Conservation (phyloP, 192 early-diverging fungal genomes). For the Backusella parvicylindrica region DNA sequence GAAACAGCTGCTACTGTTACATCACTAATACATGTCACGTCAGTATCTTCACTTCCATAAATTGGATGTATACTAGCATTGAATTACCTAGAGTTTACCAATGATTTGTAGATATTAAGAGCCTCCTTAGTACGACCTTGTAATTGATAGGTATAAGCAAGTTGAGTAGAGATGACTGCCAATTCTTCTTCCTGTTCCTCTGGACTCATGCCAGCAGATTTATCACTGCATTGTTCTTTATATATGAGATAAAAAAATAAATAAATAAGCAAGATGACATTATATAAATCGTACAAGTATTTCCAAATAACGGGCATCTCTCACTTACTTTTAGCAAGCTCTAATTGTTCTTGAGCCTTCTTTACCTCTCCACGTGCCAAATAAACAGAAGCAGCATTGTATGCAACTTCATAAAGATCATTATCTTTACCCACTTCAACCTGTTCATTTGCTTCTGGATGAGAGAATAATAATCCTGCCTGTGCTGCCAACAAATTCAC, state of each 20-base stretch:
- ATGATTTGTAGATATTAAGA: slow-evolving; percentile 52
- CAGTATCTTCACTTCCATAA: neutral
- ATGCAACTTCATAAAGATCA: slow-evolving; percentile 56
- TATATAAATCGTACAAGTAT: neutral
- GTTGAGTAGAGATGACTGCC: slow-evolving; percentile 57
- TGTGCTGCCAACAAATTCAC: slow-evolving; percentile 25
- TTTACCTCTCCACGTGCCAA: slow-evolving; percentile 52
- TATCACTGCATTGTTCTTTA: slow-evolving; percentile 17
- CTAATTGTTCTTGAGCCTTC: slow-evolving; percentile 49
- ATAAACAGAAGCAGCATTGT: slow-evolving; percentile 60
- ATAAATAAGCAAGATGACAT: neutral
- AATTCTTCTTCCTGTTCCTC: slow-evolving; percentile 66
- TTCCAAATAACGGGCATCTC: too few relatives aligned
- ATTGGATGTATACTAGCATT: neutral
- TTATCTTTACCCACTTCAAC: slow-evolving; percentile 27
- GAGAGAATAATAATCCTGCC: slow-evolving; percentile 13
- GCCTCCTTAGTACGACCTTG: slow-evolving; percentile 51
- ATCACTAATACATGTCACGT: slow-evolving; percentile 38
- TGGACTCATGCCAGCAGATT: slow-evolving; percentile 32
- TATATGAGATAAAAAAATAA: neutral
- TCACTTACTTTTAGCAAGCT: slow-evolving; percentile 52
- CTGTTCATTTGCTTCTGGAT: neutral
- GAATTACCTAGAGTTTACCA: slow-evolving; percentile 35
- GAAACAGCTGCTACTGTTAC: slow-evolving; percentile 56
- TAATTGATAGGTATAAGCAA: slow-evolving; percentile 66